phyloP scores from a whole-genome alignment of 225 moss, liverwort and hornwort genomes.

The Sphagnum tenellum region DNA sequence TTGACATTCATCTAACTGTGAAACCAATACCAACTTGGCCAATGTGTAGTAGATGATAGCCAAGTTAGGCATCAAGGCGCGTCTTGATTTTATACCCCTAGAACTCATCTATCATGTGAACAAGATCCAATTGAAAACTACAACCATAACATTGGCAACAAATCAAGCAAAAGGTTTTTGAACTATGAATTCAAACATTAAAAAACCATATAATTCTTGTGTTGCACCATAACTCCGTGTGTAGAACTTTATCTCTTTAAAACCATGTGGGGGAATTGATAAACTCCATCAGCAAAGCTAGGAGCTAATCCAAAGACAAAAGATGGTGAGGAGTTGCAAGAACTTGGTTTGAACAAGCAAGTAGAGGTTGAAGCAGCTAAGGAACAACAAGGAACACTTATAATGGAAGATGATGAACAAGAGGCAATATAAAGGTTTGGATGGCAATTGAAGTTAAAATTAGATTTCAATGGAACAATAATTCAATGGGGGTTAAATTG shows the following conservation, averaged over 20 bases:
- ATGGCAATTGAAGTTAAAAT: conserved; percentile 26
- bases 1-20: conserved; percentile 4
- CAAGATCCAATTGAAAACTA: conserved; percentile 35
- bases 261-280: no score
- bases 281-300: no score
- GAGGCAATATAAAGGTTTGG: conserved; percentile 25
- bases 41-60: conserved; percentile 9
- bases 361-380: conserved; percentile 1
- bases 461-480: conserved; percentile 26
- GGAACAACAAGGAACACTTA: conserved; percentile 8
- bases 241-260: no score
- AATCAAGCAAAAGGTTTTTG: conserved; percentile 17
- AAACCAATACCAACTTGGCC: not conserved
- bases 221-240: no score
- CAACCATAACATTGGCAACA: conserved; percentile 12
- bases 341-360: conserved; percentile 11
- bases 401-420: conserved; percentile 20
- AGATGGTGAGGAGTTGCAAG: not conserved
- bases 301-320: no score
- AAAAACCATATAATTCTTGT: not conserved
- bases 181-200: not conserved
- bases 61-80: conserved; percentile 22
- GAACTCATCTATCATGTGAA: conserved; percentile 28
- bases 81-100: conserved; percentile 22
- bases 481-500: conserved; percentile 26